Conservation (phyloP, 2,329 filamentous ascomycete species). For the Ophiostoma australiae region DNA sequence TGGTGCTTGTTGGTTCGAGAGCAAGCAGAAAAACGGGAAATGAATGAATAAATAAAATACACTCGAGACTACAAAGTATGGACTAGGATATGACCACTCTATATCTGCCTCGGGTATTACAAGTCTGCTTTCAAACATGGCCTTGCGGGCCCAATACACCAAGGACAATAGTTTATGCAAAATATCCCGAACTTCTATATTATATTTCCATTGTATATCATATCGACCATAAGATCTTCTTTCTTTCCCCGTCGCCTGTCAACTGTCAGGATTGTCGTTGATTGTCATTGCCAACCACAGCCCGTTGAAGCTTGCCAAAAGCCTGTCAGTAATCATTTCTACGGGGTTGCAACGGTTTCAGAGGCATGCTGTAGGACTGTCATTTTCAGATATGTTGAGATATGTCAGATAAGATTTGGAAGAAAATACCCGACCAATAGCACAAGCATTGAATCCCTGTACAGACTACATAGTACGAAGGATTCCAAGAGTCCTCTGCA, state of each 20-base stretch:
- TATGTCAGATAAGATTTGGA: not conserved
- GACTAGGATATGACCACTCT: not conserved
- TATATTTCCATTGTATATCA: not conserved
- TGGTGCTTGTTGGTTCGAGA: not conserved
- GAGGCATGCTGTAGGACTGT: not conserved
- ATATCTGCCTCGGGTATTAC: not conserved
- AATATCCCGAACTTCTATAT: not conserved
- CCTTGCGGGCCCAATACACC: not conserved
- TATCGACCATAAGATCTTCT: not conserved
- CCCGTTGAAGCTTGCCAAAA: not conserved
- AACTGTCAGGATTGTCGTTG: not conserved
- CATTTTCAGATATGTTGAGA: not conserved
- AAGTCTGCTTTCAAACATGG: not conserved
- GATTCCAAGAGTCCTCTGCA: not conserved
- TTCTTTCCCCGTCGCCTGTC: not conserved
- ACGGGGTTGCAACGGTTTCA: constrained; percentile 1
- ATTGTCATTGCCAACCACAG: not conserved
- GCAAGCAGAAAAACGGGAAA: not conserved
- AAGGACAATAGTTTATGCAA: not conserved
- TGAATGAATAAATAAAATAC: not conserved
- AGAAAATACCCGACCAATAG: not conserved
- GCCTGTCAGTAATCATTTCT: constrained; percentile 6
- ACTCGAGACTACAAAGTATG: not conserved
- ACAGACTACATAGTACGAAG: not conserved
- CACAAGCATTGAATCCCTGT: not conserved